Base-by-base conservation (phyloP, 805 yeast genomes). In the Blastobotrys terrestris region DNA sequence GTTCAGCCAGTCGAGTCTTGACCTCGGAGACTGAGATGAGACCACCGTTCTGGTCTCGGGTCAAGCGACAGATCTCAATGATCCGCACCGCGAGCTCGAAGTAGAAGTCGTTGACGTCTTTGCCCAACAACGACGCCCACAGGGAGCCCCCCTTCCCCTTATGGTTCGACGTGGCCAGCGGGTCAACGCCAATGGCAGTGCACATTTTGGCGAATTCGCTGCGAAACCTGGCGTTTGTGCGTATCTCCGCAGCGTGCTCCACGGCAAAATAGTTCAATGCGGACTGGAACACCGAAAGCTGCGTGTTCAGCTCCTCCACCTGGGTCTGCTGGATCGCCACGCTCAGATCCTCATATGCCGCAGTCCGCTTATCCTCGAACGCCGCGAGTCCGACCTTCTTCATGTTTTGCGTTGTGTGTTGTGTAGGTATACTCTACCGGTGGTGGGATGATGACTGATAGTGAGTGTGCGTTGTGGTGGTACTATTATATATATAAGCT, bases 1-100 rank as follows among this genome's bases (percentile, higher is more conserved):
- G 50, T 18, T 55, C 72, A 13, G 64, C 63, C 18, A 72, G 63
- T 13, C 70, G 60, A 3, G 63, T 62, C 16, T 74, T 62, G 26
- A 85, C 67, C 53, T 82, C 85, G 40, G 78, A 73, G 21, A 87
- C 71, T 0, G 87, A 73, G 19, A 90, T 77, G 13, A 89, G 72
- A 0, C 97, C 97, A 14, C 97, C 97, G 63, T 88, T 91, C 55
- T 83, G 70, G 53, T 78, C 83, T 57, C 84, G 70, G 1, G 92
- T 85, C 20, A 75, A 73, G 51, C 84, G 80, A 62, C 95, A 87
- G 2, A 84, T 72, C 60, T 90, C 96, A 13, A 90, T 84, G 14
- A 90, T 72, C 53, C 84, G 78, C 13, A 88, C 85, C 2, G 88
- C 81, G 16, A 92, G 68, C 41, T 85, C 89, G 55, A 81, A 79